phyloP scores from a whole-genome alignment of 148 eudicot genomes.

The Nyssa sinensis region DNA sequence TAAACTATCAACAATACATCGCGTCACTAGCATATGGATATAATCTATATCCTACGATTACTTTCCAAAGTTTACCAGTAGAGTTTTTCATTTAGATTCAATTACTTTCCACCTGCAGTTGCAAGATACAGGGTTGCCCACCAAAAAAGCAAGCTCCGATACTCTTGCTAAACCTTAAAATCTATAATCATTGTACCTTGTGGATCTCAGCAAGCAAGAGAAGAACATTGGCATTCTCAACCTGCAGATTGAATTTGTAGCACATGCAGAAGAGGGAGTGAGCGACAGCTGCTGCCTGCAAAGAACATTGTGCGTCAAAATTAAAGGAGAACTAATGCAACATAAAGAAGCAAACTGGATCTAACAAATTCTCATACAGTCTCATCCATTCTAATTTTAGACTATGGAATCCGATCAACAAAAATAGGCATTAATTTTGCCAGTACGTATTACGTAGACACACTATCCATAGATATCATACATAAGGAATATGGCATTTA shows the following conservation, averaged over 20 bases:
- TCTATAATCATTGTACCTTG: slow-evolving; percentile 53
- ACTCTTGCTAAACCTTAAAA: not conserved
- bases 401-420: not conserved
- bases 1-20: not conserved
- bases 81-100: not conserved
- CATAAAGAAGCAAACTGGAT: not conserved
- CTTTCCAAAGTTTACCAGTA: not conserved
- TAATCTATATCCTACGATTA: not conserved
- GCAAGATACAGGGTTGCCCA: not conserved
- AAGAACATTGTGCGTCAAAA: slow-evolving; percentile 20
- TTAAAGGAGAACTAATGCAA: not conserved
- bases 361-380: not conserved
- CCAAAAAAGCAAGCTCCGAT: not conserved
- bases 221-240: slow-evolving; percentile 80
- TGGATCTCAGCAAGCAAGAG: slow-evolving; percentile 94
- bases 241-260: slow-evolving; percentile 86
- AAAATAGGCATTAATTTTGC: not conserved
- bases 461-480: not conserved
- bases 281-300: slow-evolving; percentile 92
- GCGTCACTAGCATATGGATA: not conserved
- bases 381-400: not conserved
- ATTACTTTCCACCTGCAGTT: not conserved
- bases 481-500: not conserved
- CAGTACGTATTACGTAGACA: not conserved
- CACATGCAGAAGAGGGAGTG: slow-evolving; percentile 84